Base-by-base conservation (phyloP, 371 early-diverging fungal genomes). In the Mucor ambiguus region DNA sequence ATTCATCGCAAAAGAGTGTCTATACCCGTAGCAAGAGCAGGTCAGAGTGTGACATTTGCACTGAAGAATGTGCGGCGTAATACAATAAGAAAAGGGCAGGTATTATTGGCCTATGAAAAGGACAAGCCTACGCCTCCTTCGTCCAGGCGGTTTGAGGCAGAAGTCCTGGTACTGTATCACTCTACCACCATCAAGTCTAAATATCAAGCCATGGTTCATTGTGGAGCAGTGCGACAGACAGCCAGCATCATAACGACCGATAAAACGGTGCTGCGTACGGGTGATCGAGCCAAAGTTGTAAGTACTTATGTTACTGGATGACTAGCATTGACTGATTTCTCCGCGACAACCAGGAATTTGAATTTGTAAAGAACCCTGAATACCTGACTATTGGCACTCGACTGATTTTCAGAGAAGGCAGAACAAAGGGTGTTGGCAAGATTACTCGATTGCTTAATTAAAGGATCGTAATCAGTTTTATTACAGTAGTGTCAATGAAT, bases 191-290 rank as follows among this genome's bases (percentile, higher is more conserved):
- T 96, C 56, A 87, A 88, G 35, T 80, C 85, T 55, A 89, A 89
- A 63, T 96, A 96, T 75, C 97, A 96, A 75, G 95, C 97, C 3
- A 96, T 96, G 95, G 77, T 96, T 41, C 96, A 96, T 70, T 95
- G 93, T 64, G 95, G 96, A 0, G 86, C 92, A 18, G 93, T 96
- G 0, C 82, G 96, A 9, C 96, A 96, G 75, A 93, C 97, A 0
- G 97, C 93, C 0, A 83, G 90, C 49, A 95, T 96, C 26, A 71
- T 89, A n/a, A 85, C 86, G 3, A 85, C 91, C 78, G 90, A 93
- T 59, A 82, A 87, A 30, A 73, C 72, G 48, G 84, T 94, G 14
- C 74, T 96, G 62, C 82, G 97, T 16, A 95, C 97, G 0, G 96
- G 97, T 1, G 96, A 96, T 70, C 80, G 95, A 3, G 94, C 96